phyloP scores from a whole-genome alignment of 495 filamentous ascomycete species.

The Chaetomium tenue region DNA sequence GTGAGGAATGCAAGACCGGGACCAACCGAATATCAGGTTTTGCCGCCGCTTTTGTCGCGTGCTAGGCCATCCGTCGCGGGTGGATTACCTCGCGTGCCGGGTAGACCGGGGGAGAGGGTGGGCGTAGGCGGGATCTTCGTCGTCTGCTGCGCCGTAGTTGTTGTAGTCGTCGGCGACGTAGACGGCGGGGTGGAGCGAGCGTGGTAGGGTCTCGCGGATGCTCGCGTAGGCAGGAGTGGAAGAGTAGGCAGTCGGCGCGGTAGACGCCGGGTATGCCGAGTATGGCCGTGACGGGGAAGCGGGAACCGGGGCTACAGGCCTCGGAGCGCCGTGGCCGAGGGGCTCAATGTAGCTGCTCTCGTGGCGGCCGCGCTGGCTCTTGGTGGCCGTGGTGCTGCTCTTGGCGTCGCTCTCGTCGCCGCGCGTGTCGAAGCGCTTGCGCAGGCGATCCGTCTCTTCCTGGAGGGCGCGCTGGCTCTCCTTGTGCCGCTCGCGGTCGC shows the following conservation, averaged over 20 bases:
- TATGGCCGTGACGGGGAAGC: slow-evolving; percentile 22
- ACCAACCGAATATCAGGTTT: slow-evolving; percentile 16
- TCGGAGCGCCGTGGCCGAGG: slow-evolving; percentile 32
- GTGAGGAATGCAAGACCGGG: slow-evolving; percentile 22
- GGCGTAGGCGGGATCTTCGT: slow-evolving; percentile 24
- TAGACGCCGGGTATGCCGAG: slow-evolving; percentile 20
- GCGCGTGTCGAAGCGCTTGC: slow-evolving; percentile 31
- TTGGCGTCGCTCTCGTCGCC: slow-evolving; percentile 36
- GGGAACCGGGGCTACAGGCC: slow-evolving; percentile 25
- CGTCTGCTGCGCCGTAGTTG: slow-evolving; percentile 21
- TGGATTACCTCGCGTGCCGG: slow-evolving; percentile 19
- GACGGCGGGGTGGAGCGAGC: slow-evolving; percentile 32
- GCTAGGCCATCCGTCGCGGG: background rate
- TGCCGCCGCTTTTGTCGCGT: slow-evolving; percentile 18
- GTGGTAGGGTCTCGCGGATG: slow-evolving; percentile 28
- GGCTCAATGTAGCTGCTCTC: slow-evolving; percentile 40
- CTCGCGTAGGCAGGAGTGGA: slow-evolving; percentile 24
- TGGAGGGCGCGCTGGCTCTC: slow-evolving; percentile 24
- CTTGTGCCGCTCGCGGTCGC: slow-evolving; percentile 24
- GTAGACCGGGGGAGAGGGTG: slow-evolving; percentile 18
- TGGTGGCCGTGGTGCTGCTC: slow-evolving; percentile 30
- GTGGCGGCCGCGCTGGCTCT: slow-evolving; percentile 27
- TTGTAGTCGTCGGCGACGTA: slow-evolving; percentile 26
- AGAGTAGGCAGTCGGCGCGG: slow-evolving; percentile 19
- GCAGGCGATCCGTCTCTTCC: slow-evolving; percentile 32